phyloP scores from a whole-genome alignment of 495 filamentous ascomycete species.

The Trichocladium uniseriatum region DNA sequence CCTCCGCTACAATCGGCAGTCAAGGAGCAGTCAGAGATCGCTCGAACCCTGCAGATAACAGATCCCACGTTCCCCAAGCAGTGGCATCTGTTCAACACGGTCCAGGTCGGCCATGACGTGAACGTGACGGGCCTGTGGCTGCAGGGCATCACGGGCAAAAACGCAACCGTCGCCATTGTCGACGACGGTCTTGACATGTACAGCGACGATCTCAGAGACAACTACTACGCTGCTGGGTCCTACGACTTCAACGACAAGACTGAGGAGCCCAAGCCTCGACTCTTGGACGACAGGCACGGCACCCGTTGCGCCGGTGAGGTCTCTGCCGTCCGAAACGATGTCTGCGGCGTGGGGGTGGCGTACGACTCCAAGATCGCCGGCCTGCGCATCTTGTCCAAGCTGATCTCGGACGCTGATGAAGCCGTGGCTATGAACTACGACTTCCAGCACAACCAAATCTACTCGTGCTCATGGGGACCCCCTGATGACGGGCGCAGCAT shows the following conservation, averaged over 20 bases:
- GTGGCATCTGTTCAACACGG: conserved; percentile 87
- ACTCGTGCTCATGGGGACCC: conserved; percentile 97
- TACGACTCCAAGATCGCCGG: conserved; percentile 85
- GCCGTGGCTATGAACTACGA: conserved; percentile 86
- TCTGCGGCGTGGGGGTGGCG: conserved; percentile 92
- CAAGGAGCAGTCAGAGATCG: conserved; percentile 50
- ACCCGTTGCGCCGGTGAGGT: conserved; percentile 94
- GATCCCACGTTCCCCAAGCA: conserved; percentile 91
- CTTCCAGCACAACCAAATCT: conserved; percentile 86
- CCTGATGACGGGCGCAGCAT: conserved; percentile 87
- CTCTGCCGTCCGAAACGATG: conserved; percentile 77
- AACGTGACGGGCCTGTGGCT: conserved; percentile 91
- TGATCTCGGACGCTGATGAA: conserved; percentile 90
- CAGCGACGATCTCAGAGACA: conserved; percentile 83
- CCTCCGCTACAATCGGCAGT: conserved; percentile 40
- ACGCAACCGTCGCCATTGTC: conserved; percentile 82
- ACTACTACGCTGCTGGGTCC: conserved; percentile 83
- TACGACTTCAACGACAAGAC: conserved; percentile 89
- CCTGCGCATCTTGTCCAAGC: conserved; percentile 79
- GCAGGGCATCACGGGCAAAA: conserved; percentile 84
- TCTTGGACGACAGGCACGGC: conserved; percentile 79
- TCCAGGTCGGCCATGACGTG: conserved; percentile 78
- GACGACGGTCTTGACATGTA: conserved; percentile 98
- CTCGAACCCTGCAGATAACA: conserved; percentile 55
- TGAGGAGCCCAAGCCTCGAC: conserved; percentile 65